These are phyloP conservation scores for Alnus rubra DNA, from an alignment of 306 rosid species.

Conservation along the genomic window DNA sequence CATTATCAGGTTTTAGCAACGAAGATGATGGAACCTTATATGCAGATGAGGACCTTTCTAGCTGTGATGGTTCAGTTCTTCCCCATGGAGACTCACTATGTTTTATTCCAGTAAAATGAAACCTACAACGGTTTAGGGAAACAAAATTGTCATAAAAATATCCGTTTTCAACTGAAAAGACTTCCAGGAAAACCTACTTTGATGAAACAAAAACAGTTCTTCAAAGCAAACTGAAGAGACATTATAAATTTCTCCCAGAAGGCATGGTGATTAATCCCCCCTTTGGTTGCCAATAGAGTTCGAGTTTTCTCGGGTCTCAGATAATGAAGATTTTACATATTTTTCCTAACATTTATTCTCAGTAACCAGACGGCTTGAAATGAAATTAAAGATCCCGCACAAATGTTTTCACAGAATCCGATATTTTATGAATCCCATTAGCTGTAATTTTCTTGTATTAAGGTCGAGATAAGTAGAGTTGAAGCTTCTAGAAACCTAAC, in stretches of 20 bases:
- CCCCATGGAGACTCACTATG: constrained; percentile 50
- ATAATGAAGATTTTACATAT: neutral
- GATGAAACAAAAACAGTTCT: too few relatives aligned
- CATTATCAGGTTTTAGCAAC: constrained; percentile 47
- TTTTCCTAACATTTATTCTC: neutral
- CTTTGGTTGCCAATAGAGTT: neutral
- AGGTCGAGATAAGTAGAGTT: neutral
- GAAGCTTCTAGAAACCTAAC: neutral
- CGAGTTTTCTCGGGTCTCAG: neutral
- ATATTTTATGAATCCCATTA: neutral
- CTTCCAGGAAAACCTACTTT: neutral
- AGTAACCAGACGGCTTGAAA: neutral
- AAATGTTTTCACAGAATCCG: neutral
- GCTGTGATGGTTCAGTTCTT: constrained; percentile 45
- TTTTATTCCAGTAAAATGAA: constrained; percentile 51
- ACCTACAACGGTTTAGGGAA: constrained; percentile 46
- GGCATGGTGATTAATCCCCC: neutral
- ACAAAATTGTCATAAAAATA: constrained; percentile 9
- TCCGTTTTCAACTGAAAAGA: neutral
- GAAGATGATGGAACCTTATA: constrained; percentile 56
- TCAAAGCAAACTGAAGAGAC: neutral
- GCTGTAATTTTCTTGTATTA: neutral
- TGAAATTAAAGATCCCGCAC: neutral
- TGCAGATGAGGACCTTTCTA: constrained; percentile 54
- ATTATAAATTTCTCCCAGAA: neutral